A percentile compares a stretch with the other conserved stretches of the same genome.
These are phyloP conservation scores for Trapa incisa DNA, from an alignment of 345 rosid species.

Conservation along the genomic window DNA sequence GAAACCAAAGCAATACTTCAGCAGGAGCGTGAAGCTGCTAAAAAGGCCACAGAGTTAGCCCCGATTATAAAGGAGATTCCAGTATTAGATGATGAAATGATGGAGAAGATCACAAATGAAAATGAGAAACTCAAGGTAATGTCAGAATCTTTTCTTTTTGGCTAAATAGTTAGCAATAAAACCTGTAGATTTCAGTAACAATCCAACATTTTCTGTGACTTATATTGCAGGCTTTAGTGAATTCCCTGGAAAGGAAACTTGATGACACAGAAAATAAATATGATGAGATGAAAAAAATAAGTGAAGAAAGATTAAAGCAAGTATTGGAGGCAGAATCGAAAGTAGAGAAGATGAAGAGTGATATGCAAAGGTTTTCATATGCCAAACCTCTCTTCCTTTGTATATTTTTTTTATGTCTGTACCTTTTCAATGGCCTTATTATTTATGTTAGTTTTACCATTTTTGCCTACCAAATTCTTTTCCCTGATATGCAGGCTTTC, in stretches of 20 bases:
- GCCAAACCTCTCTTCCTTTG: conserved; percentile 2
- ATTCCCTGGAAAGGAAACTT: conserved; percentile 68
- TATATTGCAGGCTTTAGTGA: conserved; percentile 54
- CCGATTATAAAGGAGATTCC: conserved; percentile 86
- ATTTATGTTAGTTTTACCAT: neutral
- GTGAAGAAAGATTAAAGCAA: conserved; percentile 92
- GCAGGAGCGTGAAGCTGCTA: conserved; percentile 69
- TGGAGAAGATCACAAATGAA: conserved; percentile 71
- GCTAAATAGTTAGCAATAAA: neutral
- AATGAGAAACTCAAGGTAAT: conserved; percentile 87
- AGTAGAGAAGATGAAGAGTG: conserved; percentile 67
- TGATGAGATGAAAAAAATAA: conserved; percentile 59
- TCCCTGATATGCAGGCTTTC: conserved; percentile 58
- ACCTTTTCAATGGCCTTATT: neutral
- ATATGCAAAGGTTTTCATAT: conserved; percentile 59
- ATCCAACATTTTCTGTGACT: neutral
- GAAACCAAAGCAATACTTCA: conserved; percentile 68
- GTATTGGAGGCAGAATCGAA: conserved; percentile 88
- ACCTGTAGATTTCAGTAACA: neutral
- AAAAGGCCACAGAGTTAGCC: conserved; percentile 44
- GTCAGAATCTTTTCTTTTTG: neutral
- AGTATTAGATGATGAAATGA: conserved; percentile 55
- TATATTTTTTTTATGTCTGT: neutral
- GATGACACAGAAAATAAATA: conserved; percentile 83
- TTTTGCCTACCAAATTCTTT: neutral